Percentiles rank a stretch among this genome's conserved stretches.
These are phyloP conservation scores for Blastobotrys illinoisensis DNA, from an alignment of 1,139 yeast genomes.

Conservation along the genomic window DNA sequence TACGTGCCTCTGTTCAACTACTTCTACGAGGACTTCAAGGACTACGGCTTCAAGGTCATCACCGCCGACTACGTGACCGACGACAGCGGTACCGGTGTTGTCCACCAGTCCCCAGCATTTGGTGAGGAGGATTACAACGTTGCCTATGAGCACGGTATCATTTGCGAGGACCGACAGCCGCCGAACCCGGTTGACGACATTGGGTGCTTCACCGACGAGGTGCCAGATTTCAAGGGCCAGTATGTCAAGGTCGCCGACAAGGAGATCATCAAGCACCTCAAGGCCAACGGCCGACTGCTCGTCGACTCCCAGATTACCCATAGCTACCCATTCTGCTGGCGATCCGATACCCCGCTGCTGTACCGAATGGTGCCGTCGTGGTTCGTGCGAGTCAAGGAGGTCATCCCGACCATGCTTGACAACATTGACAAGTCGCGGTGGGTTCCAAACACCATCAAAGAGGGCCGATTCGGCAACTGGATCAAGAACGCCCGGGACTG, in stretches of 20 bases:
- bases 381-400: conserved; percentile 87
- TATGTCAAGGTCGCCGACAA: conserved; percentile 97
- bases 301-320: conserved; percentile 82
- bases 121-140: conserved; percentile 98
- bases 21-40: conserved; percentile 70
- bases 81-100: conserved; percentile 99
- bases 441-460: conserved; percentile 90
- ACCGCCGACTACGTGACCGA: conserved; percentile 78
- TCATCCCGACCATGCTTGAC: conserved; percentile 82
- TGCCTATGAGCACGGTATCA: conserved; percentile 69
- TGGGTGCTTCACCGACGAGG: conserved; percentile 75
- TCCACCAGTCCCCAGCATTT: conserved; percentile 96
- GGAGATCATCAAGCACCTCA: conserved; percentile 75
- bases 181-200: conserved; percentile 94
- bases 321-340: conserved; percentile 99
- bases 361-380: conserved; percentile 98
- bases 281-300: conserved; percentile 70
- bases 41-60: conserved; percentile 71
- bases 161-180: conserved; percentile 60
- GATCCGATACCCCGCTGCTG: conserved; percentile 95
- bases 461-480: conserved; percentile 96
- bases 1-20: conserved; percentile 81
- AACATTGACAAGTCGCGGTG: conserved; percentile 85
- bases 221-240: conserved; percentile 68
- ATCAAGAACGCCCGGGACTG: conserved; percentile 98